These are phyloP conservation scores for Aspergillus sergii DNA, from an alignment of 2,329 filamentous ascomycete species.

Conservation along the genomic window DNA sequence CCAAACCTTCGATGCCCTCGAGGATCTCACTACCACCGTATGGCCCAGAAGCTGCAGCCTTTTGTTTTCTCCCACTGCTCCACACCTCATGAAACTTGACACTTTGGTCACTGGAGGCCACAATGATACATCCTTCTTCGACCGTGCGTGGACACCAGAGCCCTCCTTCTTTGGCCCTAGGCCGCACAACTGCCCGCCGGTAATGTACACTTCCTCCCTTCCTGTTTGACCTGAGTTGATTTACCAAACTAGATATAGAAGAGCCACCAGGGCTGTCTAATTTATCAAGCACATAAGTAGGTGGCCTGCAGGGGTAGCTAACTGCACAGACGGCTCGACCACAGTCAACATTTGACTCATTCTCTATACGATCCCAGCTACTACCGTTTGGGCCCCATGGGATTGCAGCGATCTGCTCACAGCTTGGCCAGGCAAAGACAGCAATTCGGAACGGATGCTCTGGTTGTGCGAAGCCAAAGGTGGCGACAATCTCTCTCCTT, in stretches of 20 bases:
- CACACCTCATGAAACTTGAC: conserved; percentile 97
- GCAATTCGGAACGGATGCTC: conserved; percentile 88
- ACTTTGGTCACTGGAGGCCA: conserved; percentile 87
- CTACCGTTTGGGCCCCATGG: conserved; percentile 69
- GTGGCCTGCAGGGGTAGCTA: conserved; percentile 71
- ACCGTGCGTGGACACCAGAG: conserved; percentile 58
- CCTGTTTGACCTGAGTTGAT: conserved; percentile 8
- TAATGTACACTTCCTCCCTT: conserved; percentile 6
- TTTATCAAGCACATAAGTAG: conserved; percentile 27
- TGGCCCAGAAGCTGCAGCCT: conserved; percentile 58
- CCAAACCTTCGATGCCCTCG: conserved; percentile 78
- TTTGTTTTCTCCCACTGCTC: conserved; percentile 64
- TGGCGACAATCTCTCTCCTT: conserved; percentile 84
- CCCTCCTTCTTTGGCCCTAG: conserved; percentile 54
- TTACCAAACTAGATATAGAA: conserved; percentile 13
- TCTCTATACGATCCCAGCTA: conserved; percentile 30
- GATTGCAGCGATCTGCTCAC: conserved; percentile 79
- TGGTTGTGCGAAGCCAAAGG: conserved; percentile 90
- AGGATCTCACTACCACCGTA: conserved; percentile 84
- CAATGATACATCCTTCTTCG: conserved; percentile 81
- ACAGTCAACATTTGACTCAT: conserved; percentile 35
- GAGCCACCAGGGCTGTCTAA: conserved; percentile 16
- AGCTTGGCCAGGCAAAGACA: conserved; percentile 93
- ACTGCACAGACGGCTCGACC: conserved; percentile 78
- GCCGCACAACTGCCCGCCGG: conserved; percentile 28